Evolutionary conservation across 805 yeast genomes (phyloP), one percentile per base, ranked within the genome.

Genomic region (Ogataea neopini): DNA sequence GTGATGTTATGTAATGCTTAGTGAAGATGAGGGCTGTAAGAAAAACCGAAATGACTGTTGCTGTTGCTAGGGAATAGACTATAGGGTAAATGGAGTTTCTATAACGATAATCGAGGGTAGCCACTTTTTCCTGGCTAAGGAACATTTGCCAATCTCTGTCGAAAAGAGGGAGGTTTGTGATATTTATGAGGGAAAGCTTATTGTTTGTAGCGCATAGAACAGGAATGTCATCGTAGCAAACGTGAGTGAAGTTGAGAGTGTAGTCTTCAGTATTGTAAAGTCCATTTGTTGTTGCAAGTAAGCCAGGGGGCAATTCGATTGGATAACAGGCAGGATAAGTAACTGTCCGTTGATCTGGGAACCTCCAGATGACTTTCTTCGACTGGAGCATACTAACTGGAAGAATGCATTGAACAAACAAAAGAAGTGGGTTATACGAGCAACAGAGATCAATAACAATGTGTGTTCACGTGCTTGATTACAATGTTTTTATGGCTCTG

Each of bases 1-100:
- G 79, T 9, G 85, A 79, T 44, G 58, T 47, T 40, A 65, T 29
- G 47, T 66, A 64, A 35, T 81, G 80, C 59, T 81, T 83, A 6
- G 89, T 78, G 51, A 83, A 75, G 13, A 84, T 80, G 44, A 84
- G 74, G 8, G 86, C 65, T 0, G 90, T 81, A 19, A 83, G 67
- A 52, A 80, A 81, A 64, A 83, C 70, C 3, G 86, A 77, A 4
- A 85, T 76, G 15, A 85, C 84, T 6, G 85, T 79, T 61, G 85
- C 82, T 0, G 82, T 75, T 8, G 88, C 75, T 17, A 85, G 61
- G 0, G 87, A 76, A 59, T 82, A 81, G 1, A 85, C 68, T 32
- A 83, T 72, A 0, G 90, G 82, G 49, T 77, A 84, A 14, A 84
- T 71, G 40, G 85, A 75, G 59, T 77, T 78, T 15, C 74, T 64